Evolutionary conservation across 1,284 basidiomycete genomes (phyloP).

Genomic region (Flammula alnicola): DNA sequence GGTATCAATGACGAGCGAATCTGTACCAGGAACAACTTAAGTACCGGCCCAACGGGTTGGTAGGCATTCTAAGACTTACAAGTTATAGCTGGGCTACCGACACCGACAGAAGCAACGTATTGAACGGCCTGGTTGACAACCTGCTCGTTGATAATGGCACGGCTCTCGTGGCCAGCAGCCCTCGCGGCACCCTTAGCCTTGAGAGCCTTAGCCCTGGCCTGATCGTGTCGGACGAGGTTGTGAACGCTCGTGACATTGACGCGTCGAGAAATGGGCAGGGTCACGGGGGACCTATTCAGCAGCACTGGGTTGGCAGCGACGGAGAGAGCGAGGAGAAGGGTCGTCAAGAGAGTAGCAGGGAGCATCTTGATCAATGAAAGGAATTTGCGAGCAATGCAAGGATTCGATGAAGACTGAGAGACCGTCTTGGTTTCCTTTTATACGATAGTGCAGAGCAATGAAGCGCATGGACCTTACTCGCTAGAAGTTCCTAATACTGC

Average conservation of each 20-base stretch:
- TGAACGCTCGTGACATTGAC: conserved; percentile 50
- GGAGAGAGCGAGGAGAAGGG: conserved; percentile 45
- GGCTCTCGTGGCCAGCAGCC: conserved; percentile 28
- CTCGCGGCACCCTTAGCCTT: neutral
- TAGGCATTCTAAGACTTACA: conserved; percentile 42
- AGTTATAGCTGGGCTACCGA: conserved; percentile 59
- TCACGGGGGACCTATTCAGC: conserved; percentile 43
- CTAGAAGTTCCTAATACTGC: no score
- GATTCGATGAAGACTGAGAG: no score
- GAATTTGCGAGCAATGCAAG: no score
- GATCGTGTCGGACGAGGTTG: conserved; percentile 58
- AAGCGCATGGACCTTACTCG: no score
- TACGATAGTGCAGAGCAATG: no score
- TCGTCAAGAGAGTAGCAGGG: conserved; percentile 38
- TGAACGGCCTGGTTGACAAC: conserved; percentile 49
- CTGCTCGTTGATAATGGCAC: conserved; percentile 39
- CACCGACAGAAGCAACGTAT: conserved; percentile 56
- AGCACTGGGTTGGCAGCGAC: conserved; percentile 51
- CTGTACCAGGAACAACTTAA: conserved; percentile 22
- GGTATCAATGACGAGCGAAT: conserved; percentile 44
- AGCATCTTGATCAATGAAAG: neutral
- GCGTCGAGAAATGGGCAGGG: conserved; percentile 51
- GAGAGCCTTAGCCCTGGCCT: conserved; percentile 49
- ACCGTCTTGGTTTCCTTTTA: no score
- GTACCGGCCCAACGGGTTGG: conserved; percentile 30